These are phyloP conservation scores for Furcasterigmium furcatum DNA, from an alignment of 2,329 filamentous ascomycete genomes.

Conservation along the genomic window DNA sequence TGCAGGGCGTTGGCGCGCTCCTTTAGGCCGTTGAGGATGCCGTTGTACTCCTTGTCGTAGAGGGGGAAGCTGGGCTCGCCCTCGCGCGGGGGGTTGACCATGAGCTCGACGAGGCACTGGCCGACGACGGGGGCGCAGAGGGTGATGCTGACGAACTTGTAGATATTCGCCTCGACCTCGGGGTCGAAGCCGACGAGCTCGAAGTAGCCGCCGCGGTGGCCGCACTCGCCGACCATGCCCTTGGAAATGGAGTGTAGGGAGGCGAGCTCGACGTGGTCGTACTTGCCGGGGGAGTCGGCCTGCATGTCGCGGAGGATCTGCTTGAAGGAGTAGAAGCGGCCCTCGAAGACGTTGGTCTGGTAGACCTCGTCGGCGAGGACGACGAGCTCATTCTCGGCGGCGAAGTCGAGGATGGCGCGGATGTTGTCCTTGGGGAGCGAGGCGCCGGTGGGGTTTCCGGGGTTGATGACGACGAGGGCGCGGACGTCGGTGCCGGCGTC, in stretches of 20 bases:
- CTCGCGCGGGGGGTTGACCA: constrained; percentile 89
- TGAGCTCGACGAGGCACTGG: constrained; percentile 94
- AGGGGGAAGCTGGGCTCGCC: constrained; percentile 82
- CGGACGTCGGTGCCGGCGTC: constrained; percentile 80
- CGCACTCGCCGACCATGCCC: constrained; percentile 98
- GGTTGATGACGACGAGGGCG: constrained; percentile 96
- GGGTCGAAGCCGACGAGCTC: constrained; percentile 88
- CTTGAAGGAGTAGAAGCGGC: constrained; percentile 96
- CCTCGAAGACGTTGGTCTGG: constrained; percentile 96
- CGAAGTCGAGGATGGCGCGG: constrained; percentile 80
- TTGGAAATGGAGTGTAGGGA: constrained; percentile 94
- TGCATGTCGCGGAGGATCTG: constrained; percentile 79
- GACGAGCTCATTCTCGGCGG: constrained; percentile 79
- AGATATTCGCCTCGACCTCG: constrained; percentile 86
- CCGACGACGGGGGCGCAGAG: constrained; percentile 93
- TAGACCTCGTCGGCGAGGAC: constrained; percentile 97
- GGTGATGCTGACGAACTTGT: constrained; percentile 98
- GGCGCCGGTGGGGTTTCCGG: constrained; percentile 93
- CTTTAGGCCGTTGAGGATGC: constrained; percentile 75
- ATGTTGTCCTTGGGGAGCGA: constrained; percentile 78
- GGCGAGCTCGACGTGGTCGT: constrained; percentile 82
- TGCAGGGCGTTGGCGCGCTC: constrained; percentile 82
- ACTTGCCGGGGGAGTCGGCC: constrained; percentile 68
- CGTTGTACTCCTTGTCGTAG: constrained; percentile 82
- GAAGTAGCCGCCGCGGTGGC: constrained; percentile 96